These are phyloP conservation scores for Oryza rufipogon DNA, from an alignment of 176 grass and related monocot genomes.

Conservation along the genomic window DNA sequence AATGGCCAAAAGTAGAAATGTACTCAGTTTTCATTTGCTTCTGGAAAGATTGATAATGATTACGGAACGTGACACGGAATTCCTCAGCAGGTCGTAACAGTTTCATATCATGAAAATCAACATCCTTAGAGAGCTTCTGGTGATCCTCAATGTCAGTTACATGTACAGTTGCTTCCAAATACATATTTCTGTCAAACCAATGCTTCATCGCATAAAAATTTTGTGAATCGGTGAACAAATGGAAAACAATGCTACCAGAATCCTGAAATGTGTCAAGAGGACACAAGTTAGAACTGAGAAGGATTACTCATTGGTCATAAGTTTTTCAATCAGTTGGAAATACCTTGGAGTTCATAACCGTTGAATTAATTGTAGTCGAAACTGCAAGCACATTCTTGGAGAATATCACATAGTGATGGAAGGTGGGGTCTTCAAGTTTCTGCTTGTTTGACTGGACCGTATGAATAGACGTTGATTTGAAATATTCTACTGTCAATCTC, in stretches of 20 bases:
- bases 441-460: constrained; percentile 33
- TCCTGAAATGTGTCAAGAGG: constrained; percentile 53
- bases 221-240: constrained; percentile 73
- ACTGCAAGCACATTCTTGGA: constrained; percentile 76
- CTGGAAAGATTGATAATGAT: constrained; percentile 41
- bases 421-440: constrained; percentile 48
- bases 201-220: constrained; percentile 85
- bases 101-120: constrained; percentile 38
- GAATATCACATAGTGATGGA: constrained; percentile 67
- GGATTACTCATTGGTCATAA: background rate
- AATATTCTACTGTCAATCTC: constrained; percentile 90
- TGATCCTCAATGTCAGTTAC: constrained; percentile 69
- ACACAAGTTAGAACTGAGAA: constrained; percentile 31
- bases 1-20: constrained; percentile 80
- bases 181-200: constrained; percentile 78
- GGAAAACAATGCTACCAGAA: constrained; percentile 61
- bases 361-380: constrained; percentile 77
- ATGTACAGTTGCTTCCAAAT: constrained; percentile 61
- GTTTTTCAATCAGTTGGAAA: background rate
- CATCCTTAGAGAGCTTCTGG: constrained; percentile 29
- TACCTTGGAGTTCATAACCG: constrained; percentile 79
- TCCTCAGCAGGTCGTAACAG: constrained; percentile 72
- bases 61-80: constrained; percentile 59
- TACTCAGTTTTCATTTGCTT: constrained; percentile 73
- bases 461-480: constrained; percentile 47